Conservation (phyloP, 805 yeast species). For the Kluyveromyces wickerhamii region DNA sequence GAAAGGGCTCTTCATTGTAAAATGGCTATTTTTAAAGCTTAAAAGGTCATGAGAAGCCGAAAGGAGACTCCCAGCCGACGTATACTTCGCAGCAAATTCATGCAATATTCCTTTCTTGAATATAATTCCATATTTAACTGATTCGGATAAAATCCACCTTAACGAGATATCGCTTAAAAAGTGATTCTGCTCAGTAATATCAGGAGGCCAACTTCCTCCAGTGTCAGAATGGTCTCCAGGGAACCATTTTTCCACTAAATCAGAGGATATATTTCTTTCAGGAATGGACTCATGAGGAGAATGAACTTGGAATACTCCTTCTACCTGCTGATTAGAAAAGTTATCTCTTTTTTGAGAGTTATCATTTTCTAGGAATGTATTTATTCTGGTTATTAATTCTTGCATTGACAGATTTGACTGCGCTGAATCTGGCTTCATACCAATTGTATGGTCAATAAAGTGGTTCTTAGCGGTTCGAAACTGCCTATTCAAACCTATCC, state of each 20-base stretch:
- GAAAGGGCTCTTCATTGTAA: constrained; percentile 5
- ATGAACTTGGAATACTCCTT: constrained; percentile 8
- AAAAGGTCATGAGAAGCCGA: constrained; percentile 48
- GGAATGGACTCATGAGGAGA: constrained; percentile 1
- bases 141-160: constrained; percentile 54
- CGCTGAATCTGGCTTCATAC: constrained; percentile 1
- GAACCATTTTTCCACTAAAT: constrained; percentile 48
- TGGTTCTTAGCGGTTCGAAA: constrained; percentile 3
- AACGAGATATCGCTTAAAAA: constrained; percentile 43
- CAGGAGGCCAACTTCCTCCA: constrained; percentile 60
- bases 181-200: constrained; percentile 30
- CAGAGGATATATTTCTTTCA: constrained; percentile 14
- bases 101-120: constrained; percentile 37
- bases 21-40: constrained; percentile 17
- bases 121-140: constrained; percentile 41
- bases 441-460: not conserved
- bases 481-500: constrained; percentile 1
- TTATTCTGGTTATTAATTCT: constrained; percentile 6
- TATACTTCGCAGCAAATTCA: constrained; percentile 34
- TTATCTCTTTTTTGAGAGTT: not conserved
- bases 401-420: constrained; percentile 1
- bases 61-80: constrained; percentile 36
- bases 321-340: constrained; percentile 7
- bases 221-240: constrained; percentile 64
- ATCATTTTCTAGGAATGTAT: constrained; percentile 4